phyloP scores from a whole-genome alignment of 345 rosid species.

The Conringia planisiliqua region DNA sequence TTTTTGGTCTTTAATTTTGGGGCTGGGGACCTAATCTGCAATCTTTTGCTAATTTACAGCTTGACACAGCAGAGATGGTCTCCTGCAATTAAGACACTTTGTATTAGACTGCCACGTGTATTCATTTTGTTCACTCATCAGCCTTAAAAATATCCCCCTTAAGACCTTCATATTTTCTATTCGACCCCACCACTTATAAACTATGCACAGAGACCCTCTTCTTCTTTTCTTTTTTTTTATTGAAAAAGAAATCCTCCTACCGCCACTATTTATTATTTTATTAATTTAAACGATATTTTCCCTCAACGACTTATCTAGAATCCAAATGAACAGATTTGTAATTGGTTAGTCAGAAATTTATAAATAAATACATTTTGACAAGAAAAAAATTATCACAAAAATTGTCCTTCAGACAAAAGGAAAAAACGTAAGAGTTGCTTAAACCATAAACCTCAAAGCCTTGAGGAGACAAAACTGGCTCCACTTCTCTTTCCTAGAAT shows the following conservation, averaged over 20 bases:
- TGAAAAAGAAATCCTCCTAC: background rate
- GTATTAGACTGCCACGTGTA: constrained; percentile 29
- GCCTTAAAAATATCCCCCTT: constrained; percentile 26
- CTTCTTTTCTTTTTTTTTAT: background rate
- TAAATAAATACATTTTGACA: background rate
- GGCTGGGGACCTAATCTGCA: background rate
- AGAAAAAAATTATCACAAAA: background rate
- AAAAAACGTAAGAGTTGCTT: constrained; percentile 24
- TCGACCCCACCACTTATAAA: constrained; percentile 9
- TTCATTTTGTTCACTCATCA: constrained; percentile 22
- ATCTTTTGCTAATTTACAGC: constrained; percentile 24
- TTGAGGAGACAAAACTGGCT: background rate
- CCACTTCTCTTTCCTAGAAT: background rate
- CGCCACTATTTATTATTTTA: constrained; percentile 11
- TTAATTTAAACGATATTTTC: constrained; percentile 3
- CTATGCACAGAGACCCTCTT: background rate
- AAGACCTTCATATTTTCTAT: constrained; percentile 4
- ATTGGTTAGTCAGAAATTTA: background rate
- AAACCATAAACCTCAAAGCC: constrained; percentile 41
- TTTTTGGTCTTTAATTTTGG: too few relatives aligned
- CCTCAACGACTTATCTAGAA: constrained; percentile 9
- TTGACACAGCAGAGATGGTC: constrained; percentile 31
- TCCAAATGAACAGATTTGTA: background rate
- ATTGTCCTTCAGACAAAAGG: background rate
- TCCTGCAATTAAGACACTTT: constrained; percentile 30